phyloP scores from a whole-genome alignment of 2,329 filamentous ascomycete genomes.

The Fusarium paranaense region DNA sequence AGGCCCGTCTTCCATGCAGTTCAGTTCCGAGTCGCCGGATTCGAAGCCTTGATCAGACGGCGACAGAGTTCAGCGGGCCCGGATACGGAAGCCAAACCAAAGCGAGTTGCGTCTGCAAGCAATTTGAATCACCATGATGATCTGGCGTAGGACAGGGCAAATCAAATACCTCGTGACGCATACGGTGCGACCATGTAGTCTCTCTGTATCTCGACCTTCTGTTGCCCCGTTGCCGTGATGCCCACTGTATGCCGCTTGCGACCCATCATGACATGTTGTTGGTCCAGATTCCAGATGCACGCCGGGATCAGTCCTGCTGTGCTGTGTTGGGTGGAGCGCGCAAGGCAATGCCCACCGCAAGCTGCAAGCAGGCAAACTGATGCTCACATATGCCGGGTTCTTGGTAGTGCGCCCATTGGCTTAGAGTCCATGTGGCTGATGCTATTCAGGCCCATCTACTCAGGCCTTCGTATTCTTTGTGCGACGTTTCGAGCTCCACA shows the following conservation, averaged over 20 bases:
- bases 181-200: conserved; percentile 24
- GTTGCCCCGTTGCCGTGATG: conserved; percentile 8
- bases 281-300: background rate
- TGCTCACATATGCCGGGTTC: conserved; percentile 10
- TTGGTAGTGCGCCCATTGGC: conserved; percentile 18
- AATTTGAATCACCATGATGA: conserved; percentile 6
- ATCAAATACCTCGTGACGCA: conserved; percentile 29
- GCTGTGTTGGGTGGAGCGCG: conserved; percentile 20
- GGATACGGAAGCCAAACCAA: conserved; percentile 28
- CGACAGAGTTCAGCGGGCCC: conserved; percentile 30
- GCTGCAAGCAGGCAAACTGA: conserved; percentile 34
- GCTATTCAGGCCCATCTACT: conserved; percentile 24
- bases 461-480: conserved; percentile 34
- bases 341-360: conserved; percentile 9
- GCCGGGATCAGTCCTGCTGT: background rate
- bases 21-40: conserved; percentile 29
- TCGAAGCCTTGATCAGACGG: conserved; percentile 31
- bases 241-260: conserved; percentile 3
- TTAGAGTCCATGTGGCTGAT: conserved; percentile 12
- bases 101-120: conserved; percentile 33
- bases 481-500: conserved; percentile 8
- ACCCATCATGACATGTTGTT: conserved; percentile 11
- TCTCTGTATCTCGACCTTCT: background rate
- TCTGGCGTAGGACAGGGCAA: conserved; percentile 25
- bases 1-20: conserved; percentile 14